Conservation (phyloP, 2,329 filamentous ascomycete species). For the Fusarium veterinarium region DNA sequence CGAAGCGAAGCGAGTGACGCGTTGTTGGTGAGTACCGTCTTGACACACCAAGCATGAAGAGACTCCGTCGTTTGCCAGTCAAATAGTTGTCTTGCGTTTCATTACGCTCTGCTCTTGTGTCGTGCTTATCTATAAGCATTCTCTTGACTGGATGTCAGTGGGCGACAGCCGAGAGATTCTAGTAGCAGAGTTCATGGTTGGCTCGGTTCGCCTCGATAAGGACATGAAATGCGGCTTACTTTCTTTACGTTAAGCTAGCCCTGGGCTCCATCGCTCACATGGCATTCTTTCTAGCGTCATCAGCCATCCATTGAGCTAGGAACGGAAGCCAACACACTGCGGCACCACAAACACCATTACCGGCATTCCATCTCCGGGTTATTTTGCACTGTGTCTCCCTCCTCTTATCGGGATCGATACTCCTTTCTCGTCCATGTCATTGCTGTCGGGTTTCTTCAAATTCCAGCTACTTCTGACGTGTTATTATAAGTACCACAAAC, state of each 20-base stretch:
- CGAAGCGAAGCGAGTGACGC: neutral
- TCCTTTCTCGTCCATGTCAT: neutral
- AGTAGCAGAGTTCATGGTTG: slow-evolving; percentile 6
- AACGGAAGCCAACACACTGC: slow-evolving; percentile 26
- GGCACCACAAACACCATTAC: slow-evolving; percentile 10
- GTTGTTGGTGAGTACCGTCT: neutral
- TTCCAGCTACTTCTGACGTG: neutral
- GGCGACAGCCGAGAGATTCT: neutral
- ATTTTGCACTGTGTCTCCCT: neutral
- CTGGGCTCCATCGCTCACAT: slow-evolving; percentile 29
- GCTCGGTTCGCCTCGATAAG: slow-evolving; percentile 26
- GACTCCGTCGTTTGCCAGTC: slow-evolving; percentile 18
- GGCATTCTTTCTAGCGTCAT: slow-evolving; percentile 36
- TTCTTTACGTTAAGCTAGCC: neutral
- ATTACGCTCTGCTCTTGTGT: neutral
- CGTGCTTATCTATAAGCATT: slow-evolving; percentile 3
- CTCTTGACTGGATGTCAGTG: slow-evolving; percentile 1
- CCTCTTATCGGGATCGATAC: neutral
- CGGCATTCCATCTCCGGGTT: slow-evolving; percentile 31
- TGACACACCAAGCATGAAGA: slow-evolving; percentile 14
- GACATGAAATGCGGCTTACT: slow-evolving; percentile 26
- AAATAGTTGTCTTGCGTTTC: neutral
- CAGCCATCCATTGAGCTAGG: slow-evolving; percentile 17
- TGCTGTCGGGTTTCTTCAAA: neutral
- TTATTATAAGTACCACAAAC: neutral